Percentiles rank a stretch among this genome's conserved stretches.
These are phyloP conservation scores for Candida cerambycidarum DNA, from an alignment of 805 yeast species.

Conservation along the genomic window DNA sequence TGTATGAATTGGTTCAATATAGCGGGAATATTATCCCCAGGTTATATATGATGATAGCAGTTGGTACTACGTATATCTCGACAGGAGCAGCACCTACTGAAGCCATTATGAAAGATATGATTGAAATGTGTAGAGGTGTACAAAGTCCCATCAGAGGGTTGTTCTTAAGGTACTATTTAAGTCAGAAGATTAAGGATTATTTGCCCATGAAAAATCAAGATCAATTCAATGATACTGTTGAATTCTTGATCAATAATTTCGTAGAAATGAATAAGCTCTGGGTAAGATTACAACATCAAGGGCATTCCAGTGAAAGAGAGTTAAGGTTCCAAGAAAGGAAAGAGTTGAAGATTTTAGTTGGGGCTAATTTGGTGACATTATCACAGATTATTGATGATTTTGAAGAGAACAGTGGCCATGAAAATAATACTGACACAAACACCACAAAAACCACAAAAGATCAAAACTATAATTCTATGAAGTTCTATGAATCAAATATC, in stretches of 20 bases:
- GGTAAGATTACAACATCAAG: conserved; percentile 96
- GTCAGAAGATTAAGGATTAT: conserved; percentile 75
- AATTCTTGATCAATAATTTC: conserved; percentile 81
- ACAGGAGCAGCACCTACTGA: conserved; percentile 73
- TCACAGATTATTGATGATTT: conserved; percentile 83
- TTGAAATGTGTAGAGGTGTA: conserved; percentile 96
- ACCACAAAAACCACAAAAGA: too few relatives aligned
- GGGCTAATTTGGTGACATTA: conserved; percentile 85
- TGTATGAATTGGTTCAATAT: conserved; percentile 93
- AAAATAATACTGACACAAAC: neutral
- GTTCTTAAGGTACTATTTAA: conserved; percentile 82
- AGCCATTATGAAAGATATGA: conserved; percentile 92
- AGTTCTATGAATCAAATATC: conserved; percentile 48
- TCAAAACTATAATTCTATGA: conserved; percentile 24
- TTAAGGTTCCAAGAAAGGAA: conserved; percentile 76
- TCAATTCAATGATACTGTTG: conserved; percentile 65
- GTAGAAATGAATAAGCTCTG: conserved; percentile 97
- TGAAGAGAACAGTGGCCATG: conserved; percentile 21
- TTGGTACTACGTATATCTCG: conserved; percentile 86
- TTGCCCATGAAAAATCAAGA: conserved; percentile 42
- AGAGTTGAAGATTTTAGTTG: conserved; percentile 88
- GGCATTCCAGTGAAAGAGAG: conserved; percentile 78
- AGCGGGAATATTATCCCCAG: conserved; percentile 93
- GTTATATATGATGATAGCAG: conserved; percentile 89
- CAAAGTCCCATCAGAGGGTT: conserved; percentile 94